These are phyloP conservation scores for Linnemannia schmuckeri DNA, from an alignment of 192 early-diverging fungal species.

Conservation along the genomic window DNA sequence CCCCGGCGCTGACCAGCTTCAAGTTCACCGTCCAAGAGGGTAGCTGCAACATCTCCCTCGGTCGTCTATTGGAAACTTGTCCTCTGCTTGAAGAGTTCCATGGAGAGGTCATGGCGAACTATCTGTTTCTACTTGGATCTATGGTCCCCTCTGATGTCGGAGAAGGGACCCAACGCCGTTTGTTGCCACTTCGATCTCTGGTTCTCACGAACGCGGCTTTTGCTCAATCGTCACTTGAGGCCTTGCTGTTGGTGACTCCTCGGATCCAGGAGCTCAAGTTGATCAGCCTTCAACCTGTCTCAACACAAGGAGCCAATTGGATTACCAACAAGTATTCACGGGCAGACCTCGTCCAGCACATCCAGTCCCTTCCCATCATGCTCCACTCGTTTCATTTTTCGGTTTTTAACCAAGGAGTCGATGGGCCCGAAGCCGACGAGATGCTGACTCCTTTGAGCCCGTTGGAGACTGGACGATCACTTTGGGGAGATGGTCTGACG, in stretches of 20 bases:
- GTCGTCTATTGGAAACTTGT: background rate
- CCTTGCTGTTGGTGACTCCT: background rate
- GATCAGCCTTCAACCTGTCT: background rate
- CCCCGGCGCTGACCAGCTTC: background rate
- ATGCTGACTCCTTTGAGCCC: background rate
- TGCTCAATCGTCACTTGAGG: background rate
- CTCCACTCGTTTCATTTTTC: background rate
- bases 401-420: background rate
- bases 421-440: background rate
- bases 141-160: background rate
- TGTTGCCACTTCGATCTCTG: background rate
- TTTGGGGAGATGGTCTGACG: background rate
- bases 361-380: background rate
- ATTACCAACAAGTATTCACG: background rate
- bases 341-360: background rate
- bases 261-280: background rate
- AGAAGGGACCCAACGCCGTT: background rate
- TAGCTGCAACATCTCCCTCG: background rate
- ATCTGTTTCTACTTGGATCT: background rate
- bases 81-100: background rate
- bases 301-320: background rate
- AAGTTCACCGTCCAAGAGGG: background rate
- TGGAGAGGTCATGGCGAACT: background rate
- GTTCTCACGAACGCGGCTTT: background rate
- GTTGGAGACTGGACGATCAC: background rate